Conservation (phyloP, 306 rosid species). For the Crataegus laevigata region DNA sequence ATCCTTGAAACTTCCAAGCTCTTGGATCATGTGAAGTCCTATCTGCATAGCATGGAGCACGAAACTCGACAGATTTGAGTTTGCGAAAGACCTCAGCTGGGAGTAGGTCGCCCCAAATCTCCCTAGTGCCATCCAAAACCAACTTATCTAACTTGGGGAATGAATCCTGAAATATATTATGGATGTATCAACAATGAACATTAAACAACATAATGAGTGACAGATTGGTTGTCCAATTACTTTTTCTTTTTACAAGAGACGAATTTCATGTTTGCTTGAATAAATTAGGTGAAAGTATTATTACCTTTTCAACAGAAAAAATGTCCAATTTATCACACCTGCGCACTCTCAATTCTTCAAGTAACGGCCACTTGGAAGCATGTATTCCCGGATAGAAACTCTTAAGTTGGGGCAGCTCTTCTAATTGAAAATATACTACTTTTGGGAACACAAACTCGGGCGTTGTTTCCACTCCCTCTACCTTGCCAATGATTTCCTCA, state of each 20-base stretch:
- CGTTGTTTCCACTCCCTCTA: not conserved
- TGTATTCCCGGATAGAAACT: not conserved
- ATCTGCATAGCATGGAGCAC: not conserved
- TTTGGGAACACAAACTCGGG: conserved; percentile 4
- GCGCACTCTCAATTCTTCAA: accelerated
- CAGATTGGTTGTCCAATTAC: too few relatives aligned
- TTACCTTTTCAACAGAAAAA: conserved; percentile 1
- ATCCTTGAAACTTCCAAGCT: not conserved
- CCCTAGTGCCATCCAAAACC: not conserved
- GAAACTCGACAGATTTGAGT: not conserved
- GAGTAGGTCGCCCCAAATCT: not conserved
- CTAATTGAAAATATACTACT: not conserved
- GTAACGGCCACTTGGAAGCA: conserved; percentile 11
- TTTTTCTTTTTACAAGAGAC: too few relatives aligned
- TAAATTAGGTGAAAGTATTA: not conserved
- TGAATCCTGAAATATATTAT: not conserved
- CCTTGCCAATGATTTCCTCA: not conserved
- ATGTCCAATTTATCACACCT: not conserved
- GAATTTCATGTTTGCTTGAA: too few relatives aligned
- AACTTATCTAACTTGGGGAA: not conserved
- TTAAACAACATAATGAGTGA: too few relatives aligned
- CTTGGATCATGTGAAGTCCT: not conserved
- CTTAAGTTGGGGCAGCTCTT: not conserved
- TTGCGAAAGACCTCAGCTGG: not conserved
- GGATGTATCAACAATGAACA: not conserved